phyloP scores from a whole-genome alignment of 2,329 filamentous ascomycete genomes.

The Colletotrichum coccodes region DNA sequence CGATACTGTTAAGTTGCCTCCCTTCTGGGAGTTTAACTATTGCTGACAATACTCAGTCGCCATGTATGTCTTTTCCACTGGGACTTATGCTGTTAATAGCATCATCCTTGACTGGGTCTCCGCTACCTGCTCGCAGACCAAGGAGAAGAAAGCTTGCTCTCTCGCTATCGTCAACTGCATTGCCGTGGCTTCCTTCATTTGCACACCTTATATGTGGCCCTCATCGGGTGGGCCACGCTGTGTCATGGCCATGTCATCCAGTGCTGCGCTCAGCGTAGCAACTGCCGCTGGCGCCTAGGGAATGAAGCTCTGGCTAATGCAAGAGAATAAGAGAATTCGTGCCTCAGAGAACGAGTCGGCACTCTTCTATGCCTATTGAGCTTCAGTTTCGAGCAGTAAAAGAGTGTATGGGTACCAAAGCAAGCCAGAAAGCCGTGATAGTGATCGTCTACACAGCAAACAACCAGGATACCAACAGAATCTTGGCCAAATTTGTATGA shows the following conservation, averaged over 20 bases:
- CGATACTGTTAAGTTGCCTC: slow-evolving; percentile 34
- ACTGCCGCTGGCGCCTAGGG: slow-evolving; percentile 33
- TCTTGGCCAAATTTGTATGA: no score
- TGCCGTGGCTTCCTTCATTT: slow-evolving; percentile 34
- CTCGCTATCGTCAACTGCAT: slow-evolving; percentile 44
- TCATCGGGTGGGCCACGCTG: slow-evolving; percentile 39
- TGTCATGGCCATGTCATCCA: slow-evolving; percentile 40
- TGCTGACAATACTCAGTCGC: slow-evolving; percentile 26
- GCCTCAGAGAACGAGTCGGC: slow-evolving; percentile 34
- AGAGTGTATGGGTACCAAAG: no score
- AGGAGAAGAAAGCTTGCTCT: slow-evolving; percentile 50
- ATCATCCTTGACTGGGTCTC: slow-evolving; percentile 50
- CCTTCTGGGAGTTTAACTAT: no score
- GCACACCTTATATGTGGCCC: slow-evolving; percentile 43
- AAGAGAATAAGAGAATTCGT: slow-evolving; percentile 38
- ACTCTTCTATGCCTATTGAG: slow-evolving; percentile 36
- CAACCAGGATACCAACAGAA: no score
- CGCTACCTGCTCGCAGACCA: slow-evolving; percentile 48
- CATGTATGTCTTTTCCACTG: slow-evolving; percentile 42
- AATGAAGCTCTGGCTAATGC: slow-evolving; percentile 34
- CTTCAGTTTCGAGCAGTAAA: accelerated
- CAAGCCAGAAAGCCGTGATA: no score
- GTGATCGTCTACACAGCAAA: no score
- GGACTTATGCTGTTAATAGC: slow-evolving; percentile 45
- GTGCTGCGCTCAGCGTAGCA: slow-evolving; percentile 35